A percentile compares a stretch with the other conserved stretches of the same genome.
These are phyloP conservation scores for Elsinoe fawcettii DNA, from an alignment of 2,329 filamentous ascomycete species.

Conservation along the genomic window DNA sequence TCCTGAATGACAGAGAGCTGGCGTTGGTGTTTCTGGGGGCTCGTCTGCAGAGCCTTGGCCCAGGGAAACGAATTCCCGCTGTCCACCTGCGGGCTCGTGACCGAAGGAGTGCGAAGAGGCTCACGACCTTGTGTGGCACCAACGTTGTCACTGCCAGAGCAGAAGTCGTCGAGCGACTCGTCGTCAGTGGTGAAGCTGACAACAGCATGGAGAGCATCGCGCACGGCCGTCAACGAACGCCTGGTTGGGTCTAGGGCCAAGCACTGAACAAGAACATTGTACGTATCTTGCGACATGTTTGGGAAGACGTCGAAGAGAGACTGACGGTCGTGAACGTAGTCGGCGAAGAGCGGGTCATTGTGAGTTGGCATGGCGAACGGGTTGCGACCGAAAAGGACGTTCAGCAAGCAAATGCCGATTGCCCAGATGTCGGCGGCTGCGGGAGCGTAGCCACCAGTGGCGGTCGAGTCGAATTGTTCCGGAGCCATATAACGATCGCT, in stretches of 20 bases:
- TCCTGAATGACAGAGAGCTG: constrained; percentile 81
- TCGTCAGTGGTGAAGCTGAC: constrained; percentile 92
- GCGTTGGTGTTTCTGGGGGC: constrained; percentile 60
- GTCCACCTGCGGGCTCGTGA: constrained; percentile 78
- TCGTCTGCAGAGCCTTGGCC: constrained; percentile 81
- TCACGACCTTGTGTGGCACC: constrained; percentile 82
- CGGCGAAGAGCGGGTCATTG: constrained; percentile 84
- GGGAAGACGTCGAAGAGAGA: constrained; percentile 97
- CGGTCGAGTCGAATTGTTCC: constrained; percentile 88
- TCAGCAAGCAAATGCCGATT: constrained; percentile 90
- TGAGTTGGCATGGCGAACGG: constrained; percentile 87
- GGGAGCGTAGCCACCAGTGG: constrained; percentile 70
- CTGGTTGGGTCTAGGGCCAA: constrained; percentile 86
- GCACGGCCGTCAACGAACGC: constrained; percentile 71
- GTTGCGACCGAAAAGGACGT: constrained; percentile 93
- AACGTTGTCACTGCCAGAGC: constrained; percentile 64
- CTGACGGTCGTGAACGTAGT: constrained; percentile 89
- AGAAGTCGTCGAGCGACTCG: constrained; percentile 88
- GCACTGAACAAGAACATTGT: constrained; percentile 83
- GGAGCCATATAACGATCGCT: constrained; percentile 99
- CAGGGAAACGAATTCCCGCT: constrained; percentile 79
- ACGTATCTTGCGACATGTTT: constrained; percentile 97
- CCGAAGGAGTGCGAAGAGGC: constrained; percentile 87
- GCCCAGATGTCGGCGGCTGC: constrained; percentile 95
- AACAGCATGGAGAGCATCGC: constrained; percentile 68